Evolutionary conservation across 306 rosid genomes (phyloP).

Genomic region (Arachis stenosperma): DNA sequence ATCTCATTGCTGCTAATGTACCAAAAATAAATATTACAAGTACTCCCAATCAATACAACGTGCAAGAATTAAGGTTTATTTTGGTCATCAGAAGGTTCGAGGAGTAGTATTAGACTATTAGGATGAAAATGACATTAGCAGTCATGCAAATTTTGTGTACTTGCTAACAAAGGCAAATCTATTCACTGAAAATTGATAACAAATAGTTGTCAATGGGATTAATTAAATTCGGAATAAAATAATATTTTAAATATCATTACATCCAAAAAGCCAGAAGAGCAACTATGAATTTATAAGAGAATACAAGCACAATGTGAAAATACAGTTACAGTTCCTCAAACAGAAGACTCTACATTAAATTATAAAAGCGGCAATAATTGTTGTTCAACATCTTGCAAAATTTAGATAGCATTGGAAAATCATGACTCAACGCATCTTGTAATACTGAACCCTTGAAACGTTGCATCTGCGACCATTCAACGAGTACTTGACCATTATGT

Average conservation of each 20-base stretch:
- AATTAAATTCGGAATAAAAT: constrained; percentile 16
- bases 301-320: constrained; percentile 34
- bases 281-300: constrained; percentile 35
- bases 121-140: neutral
- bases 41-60: neutral
- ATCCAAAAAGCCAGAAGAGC: constrained; percentile 31
- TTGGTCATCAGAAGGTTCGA: neutral
- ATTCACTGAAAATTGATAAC: neutral
- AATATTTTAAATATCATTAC: constrained; percentile 44
- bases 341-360: constrained; percentile 10
- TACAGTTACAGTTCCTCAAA: constrained; percentile 23
- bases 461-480: constrained; percentile 68
- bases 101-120: neutral
- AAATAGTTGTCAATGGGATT: neutral
- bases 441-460: constrained; percentile 70
- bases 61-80: neutral
- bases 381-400: constrained; percentile 39
- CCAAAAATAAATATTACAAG: neutral
- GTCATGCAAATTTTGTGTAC: neutral
- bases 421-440: constrained; percentile 76
- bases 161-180: neutral
- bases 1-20: too few relatives aligned
- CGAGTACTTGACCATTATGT: constrained; percentile 80
- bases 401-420: constrained; percentile 10
- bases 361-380: constrained; percentile 30